Conservation (phyloP, 345 rosid genomes). For the Hevea brasiliensis region DNA sequence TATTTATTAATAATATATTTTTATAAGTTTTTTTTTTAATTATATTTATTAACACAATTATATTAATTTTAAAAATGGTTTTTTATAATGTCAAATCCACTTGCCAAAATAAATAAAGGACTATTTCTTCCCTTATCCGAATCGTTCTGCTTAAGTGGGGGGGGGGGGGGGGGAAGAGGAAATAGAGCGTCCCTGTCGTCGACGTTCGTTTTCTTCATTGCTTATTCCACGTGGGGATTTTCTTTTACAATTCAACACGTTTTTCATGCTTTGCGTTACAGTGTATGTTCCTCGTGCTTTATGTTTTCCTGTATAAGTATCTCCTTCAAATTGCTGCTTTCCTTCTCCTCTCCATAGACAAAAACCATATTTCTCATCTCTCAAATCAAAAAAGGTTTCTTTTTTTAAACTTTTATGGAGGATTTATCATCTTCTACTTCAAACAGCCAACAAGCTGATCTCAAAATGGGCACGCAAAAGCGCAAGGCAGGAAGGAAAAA, state of each 20-base stretch:
- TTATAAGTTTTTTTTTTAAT: no score
- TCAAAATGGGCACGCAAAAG: conserved; percentile 14
- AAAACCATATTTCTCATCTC: neutral
- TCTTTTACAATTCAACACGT: neutral
- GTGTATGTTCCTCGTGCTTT: neutral
- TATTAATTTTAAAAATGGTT: no score
- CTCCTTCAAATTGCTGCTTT: neutral
- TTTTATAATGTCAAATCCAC: no score
- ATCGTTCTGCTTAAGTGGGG: no score
- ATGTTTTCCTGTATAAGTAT: neutral
- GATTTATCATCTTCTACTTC: conserved; percentile 3
- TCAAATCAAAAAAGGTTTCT: neutral
- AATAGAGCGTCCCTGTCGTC: no score
- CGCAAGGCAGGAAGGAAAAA: conserved; percentile 52
- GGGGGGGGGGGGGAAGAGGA: no score
- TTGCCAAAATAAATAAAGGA: no score
- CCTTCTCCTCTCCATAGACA: neutral
- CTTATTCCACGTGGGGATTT: neutral
- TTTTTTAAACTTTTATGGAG: neutral
- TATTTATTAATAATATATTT: no score
- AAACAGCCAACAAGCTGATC: neutral
- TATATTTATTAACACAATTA: no score
- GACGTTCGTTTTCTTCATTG: neutral
- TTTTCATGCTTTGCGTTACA: neutral
- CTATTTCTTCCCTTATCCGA: no score